Evolutionary conservation across 345 rosid species (phyloP).

Genomic region (Bruguiera gymnorhiza): DNA sequence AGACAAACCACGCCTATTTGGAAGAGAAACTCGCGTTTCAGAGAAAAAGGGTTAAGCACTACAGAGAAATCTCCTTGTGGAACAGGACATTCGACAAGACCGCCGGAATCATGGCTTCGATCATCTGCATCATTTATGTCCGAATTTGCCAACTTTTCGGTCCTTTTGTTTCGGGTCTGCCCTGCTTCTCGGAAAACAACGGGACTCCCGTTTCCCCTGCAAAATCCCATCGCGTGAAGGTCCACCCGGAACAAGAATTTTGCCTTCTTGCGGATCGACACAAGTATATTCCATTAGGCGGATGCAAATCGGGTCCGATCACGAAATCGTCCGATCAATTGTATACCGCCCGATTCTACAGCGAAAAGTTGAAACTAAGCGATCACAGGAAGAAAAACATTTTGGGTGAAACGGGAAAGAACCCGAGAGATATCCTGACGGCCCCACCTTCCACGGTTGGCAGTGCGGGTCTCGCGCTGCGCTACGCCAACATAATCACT

Average conservation of each 20-base stretch:
- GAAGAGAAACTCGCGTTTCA: slow-evolving; percentile 32
- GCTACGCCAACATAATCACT: slow-evolving; percentile 43
- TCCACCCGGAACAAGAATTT: slow-evolving; percentile 26
- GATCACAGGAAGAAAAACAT: background rate
- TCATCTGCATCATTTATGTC: slow-evolving; percentile 23
- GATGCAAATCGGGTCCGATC: slow-evolving; percentile 30
- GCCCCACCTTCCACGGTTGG: slow-evolving; percentile 39
- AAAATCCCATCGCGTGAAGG: slow-evolving; percentile 7
- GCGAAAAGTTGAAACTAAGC: slow-evolving; percentile 12
- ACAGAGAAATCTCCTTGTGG: slow-evolving; percentile 43
- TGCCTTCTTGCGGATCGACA: slow-evolving; percentile 7
- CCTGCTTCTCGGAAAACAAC: slow-evolving; percentile 2
- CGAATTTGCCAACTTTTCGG: slow-evolving; percentile 39
- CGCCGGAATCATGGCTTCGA: slow-evolving; percentile 33
- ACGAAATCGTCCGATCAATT: slow-evolving; percentile 1
- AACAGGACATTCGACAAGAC: slow-evolving; percentile 35
- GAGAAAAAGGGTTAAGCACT: slow-evolving; percentile 30
- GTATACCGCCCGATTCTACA: slow-evolving; percentile 8
- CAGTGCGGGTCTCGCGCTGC: slow-evolving; percentile 41
- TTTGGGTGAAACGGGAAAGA: background rate
- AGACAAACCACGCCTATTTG: slow-evolving; percentile 22
- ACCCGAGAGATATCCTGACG: slow-evolving; percentile 13
- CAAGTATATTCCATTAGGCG: background rate
- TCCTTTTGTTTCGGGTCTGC: slow-evolving; percentile 25
- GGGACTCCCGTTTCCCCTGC: background rate